Percentiles rank a stretch among this genome's conserved stretches.
These are phyloP conservation scores for Trichoderma parareesei DNA, from an alignment of 495 filamentous ascomycete species.

Conservation along the genomic window DNA sequence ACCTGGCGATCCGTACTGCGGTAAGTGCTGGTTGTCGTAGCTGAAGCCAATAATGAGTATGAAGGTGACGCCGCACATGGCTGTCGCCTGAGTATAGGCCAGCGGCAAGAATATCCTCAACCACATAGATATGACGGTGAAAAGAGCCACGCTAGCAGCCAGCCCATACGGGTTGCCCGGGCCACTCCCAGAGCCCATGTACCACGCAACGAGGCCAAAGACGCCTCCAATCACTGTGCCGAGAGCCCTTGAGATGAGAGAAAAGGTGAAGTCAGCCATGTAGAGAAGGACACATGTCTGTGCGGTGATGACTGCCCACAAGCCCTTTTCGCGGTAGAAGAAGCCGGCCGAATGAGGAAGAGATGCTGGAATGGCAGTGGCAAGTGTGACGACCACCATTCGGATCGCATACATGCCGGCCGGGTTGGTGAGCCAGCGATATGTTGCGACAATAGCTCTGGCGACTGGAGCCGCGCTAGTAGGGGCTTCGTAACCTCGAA, in stretches of 20 bases:
- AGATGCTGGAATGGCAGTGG: slow-evolving; percentile 28
- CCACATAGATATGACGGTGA: slow-evolving; percentile 32
- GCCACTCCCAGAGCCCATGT: slow-evolving; percentile 37
- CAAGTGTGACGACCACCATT: slow-evolving; percentile 7
- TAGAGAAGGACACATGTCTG: slow-evolving; percentile 36
- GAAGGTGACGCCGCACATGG: slow-evolving; percentile 35
- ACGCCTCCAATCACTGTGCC: slow-evolving; percentile 35
- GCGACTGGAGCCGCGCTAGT: not conserved
- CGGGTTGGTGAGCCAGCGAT: slow-evolving; percentile 6
- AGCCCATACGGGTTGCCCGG: slow-evolving; percentile 36
- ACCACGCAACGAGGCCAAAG: slow-evolving; percentile 36
- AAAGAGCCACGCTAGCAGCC: slow-evolving; percentile 27
- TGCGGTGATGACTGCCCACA: slow-evolving; percentile 41
- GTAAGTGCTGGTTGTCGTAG: slow-evolving; percentile 25
- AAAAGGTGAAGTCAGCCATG: slow-evolving; percentile 38
- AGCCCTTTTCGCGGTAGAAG: slow-evolving; percentile 37
- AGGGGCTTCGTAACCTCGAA: not conserved
- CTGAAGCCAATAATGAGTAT: slow-evolving; percentile 31
- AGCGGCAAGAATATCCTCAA: slow-evolving; percentile 27
- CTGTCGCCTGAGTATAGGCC: slow-evolving; percentile 25
- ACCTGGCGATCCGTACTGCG: slow-evolving; percentile 34
- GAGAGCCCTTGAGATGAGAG: slow-evolving; percentile 24
- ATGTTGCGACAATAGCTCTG: not conserved
- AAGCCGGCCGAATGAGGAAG: slow-evolving; percentile 36
- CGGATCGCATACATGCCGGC: slow-evolving; percentile 6